Evolutionary conservation across 176 grass and related monocot species (phyloP).

Genomic region (Cenchrus fungigraminus): DNA sequence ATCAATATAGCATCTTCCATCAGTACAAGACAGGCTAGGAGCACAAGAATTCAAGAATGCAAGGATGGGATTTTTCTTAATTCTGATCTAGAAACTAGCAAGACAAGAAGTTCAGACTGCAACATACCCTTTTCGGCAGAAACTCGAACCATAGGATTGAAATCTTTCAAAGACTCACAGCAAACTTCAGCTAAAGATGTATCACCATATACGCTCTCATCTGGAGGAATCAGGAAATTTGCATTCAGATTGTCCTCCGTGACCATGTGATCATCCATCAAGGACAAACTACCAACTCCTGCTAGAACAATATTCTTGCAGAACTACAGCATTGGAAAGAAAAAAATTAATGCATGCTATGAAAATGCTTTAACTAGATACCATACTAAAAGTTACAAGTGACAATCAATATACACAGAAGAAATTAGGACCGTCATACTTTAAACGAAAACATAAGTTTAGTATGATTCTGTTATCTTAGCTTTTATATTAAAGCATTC

Average conservation of each 20-base stretch:
- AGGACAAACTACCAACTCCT: slow-evolving; percentile 90
- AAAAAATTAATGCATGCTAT: neutral
- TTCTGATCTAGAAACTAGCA: slow-evolving; percentile 21
- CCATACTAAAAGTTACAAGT: neutral
- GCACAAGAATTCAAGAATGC: neutral
- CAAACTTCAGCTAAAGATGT: slow-evolving; percentile 77
- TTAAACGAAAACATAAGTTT: neutral
- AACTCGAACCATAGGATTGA: slow-evolving; percentile 96
- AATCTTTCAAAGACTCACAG: slow-evolving; percentile 76
- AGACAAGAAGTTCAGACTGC: neutral
- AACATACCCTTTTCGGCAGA: slow-evolving; percentile 63
- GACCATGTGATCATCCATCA: slow-evolving; percentile 85
- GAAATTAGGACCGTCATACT: neutral
- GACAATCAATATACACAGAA: neutral
- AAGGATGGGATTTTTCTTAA: neutral
- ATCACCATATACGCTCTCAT: slow-evolving; percentile 64
- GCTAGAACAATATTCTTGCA: slow-evolving; percentile 99
- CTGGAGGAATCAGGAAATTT: slow-evolving; percentile 84
- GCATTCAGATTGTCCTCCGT: slow-evolving; percentile 67
- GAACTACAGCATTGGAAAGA: slow-evolving; percentile 59
- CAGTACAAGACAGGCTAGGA: neutral
- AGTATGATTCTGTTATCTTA: neutral
- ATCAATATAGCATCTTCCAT: neutral
- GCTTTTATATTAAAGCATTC: neutral
- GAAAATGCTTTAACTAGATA: slow-evolving; percentile 11